These are phyloP conservation scores for Trichoderma guizhouense DNA, from an alignment of 2,329 filamentous ascomycete species.

Conservation along the genomic window DNA sequence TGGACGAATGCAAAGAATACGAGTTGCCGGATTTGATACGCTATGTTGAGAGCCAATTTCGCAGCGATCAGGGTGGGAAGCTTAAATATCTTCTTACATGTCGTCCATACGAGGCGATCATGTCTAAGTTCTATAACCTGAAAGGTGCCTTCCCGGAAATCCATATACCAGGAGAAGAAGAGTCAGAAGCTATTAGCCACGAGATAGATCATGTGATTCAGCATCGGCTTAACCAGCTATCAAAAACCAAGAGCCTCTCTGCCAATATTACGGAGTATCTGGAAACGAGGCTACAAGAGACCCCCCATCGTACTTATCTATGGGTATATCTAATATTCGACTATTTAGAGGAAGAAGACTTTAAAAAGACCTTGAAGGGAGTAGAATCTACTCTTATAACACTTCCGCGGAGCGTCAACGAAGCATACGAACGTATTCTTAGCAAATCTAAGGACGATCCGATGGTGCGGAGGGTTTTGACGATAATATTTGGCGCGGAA, in stretches of 20 bases:
- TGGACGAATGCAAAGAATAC: slow-evolving; percentile 27
- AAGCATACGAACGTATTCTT: slow-evolving; percentile 31
- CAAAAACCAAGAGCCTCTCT: not conserved
- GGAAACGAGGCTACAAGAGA: not conserved
- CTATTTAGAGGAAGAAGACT: slow-evolving; percentile 22
- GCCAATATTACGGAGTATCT: slow-evolving; percentile 1
- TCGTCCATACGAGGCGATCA: slow-evolving; percentile 34
- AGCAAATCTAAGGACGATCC: slow-evolving; percentile 18
- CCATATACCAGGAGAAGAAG: slow-evolving; percentile 35
- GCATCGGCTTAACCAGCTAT: slow-evolving; percentile 25
- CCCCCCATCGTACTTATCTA: slow-evolving; percentile 35
- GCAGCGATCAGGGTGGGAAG: not conserved
- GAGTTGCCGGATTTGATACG: slow-evolving; percentile 25
- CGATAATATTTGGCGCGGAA: slow-evolving; percentile 27
- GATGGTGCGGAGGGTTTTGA: slow-evolving; percentile 22
- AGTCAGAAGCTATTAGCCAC: slow-evolving; percentile 33
- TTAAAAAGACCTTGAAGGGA: not conserved
- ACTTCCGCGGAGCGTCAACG: slow-evolving; percentile 29
- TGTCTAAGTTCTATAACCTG: slow-evolving; percentile 3
- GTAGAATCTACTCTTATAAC: slow-evolving; percentile 13
- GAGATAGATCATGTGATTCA: slow-evolving; percentile 37
- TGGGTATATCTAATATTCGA: slow-evolving; percentile 37
- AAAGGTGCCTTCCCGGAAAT: slow-evolving; percentile 27
- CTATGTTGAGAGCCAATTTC: not conserved
- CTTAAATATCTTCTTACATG: slow-evolving; percentile 38